These are phyloP conservation scores for Panellus pusillus DNA, from an alignment of 768 basidiomycete genomes.

Conservation along the genomic window DNA sequence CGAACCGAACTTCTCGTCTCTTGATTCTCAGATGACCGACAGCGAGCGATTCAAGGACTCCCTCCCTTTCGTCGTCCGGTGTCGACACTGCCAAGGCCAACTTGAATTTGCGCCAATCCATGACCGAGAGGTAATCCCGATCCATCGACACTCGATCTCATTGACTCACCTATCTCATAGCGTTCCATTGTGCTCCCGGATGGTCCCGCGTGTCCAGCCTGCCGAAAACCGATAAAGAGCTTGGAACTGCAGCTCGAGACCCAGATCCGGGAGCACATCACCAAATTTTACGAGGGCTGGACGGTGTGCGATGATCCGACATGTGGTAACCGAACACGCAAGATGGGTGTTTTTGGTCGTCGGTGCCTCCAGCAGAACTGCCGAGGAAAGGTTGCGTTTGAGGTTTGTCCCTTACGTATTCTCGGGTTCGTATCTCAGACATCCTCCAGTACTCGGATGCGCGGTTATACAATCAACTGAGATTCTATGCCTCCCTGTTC, in stretches of 20 bases:
- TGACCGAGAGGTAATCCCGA: conserved; percentile 52
- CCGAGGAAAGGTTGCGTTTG: conserved; percentile 67
- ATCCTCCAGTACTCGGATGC: conserved; percentile 73
- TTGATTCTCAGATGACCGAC: conserved; percentile 90
- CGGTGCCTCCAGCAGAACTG: conserved; percentile 75
- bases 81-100: conserved; percentile 68
- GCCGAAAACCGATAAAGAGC: conserved; percentile 57
- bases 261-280: conserved; percentile 77
- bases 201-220: conserved; percentile 74
- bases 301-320: conserved; percentile 83
- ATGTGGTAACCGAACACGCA: conserved; percentile 83
- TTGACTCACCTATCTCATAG: conserved; percentile 36
- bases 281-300: conserved; percentile 88
- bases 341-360: conserved; percentile 90
- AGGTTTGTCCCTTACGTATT: conserved; percentile 49
- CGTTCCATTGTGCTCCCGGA: conserved; percentile 60
- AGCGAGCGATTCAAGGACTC: conserved; percentile 82
- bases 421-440: background rate
- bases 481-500: conserved; percentile 82
- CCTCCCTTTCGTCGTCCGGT: conserved; percentile 70
- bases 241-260: conserved; percentile 83
- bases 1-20: conserved; percentile 69
- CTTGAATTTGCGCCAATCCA: conserved; percentile 58
- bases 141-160: background rate
- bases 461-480: conserved; percentile 85